These are phyloP conservation scores for Opeltia flavorubescens DNA, from an alignment of 495 filamentous ascomycete genomes.

Conservation along the genomic window DNA sequence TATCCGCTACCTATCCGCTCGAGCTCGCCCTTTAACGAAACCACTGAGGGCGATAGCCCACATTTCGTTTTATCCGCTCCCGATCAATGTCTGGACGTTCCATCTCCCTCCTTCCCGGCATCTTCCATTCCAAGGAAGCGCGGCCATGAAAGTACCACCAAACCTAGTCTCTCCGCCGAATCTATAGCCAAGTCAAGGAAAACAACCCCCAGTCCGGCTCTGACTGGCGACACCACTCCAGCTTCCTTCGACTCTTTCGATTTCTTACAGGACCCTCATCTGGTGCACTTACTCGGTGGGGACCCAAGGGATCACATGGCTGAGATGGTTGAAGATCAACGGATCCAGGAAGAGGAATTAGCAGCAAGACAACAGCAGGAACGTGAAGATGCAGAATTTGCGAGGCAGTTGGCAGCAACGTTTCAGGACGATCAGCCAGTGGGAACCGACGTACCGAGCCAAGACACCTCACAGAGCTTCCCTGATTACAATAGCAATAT, in stretches of 20 bases:
- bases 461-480: conserved; percentile 9
- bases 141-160: conserved; percentile 4
- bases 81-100: neutral
- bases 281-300: conserved; percentile 18
- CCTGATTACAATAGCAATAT: conserved; percentile 9
- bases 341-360: conserved; percentile 22
- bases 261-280: conserved; percentile 12
- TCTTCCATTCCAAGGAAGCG: conserved; percentile 14
- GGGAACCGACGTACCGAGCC: neutral
- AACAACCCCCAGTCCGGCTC: conserved; percentile 20
- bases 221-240: conserved; percentile 20
- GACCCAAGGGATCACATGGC: conserved; percentile 19
- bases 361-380: conserved; percentile 24
- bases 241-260: conserved; percentile 14
- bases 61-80: neutral
- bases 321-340: conserved; percentile 26
- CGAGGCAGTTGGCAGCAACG: conserved; percentile 25
- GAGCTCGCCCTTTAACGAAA: too few species aligned
- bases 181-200: conserved; percentile 12
- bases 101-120: neutral
- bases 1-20: too few species aligned
- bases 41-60: too few species aligned
- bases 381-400: conserved; percentile 34
- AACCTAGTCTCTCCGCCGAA: conserved; percentile 4
- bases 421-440: conserved; percentile 6